Evolutionary conservation across 2,329 filamentous ascomycete genomes (phyloP).

Genomic region (Aureobasidium vineae): DNA sequence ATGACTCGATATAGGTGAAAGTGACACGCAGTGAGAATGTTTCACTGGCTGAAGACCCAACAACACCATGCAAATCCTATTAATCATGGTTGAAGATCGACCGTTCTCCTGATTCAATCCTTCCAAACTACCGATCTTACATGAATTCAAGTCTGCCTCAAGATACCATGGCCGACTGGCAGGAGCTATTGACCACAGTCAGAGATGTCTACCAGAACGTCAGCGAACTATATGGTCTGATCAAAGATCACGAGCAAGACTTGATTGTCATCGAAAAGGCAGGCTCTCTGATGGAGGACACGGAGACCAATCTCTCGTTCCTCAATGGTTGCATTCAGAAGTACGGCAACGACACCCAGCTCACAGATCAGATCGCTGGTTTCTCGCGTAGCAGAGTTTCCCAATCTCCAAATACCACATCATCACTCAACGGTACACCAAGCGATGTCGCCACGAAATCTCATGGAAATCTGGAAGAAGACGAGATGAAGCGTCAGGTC

Average conservation of each 20-base stretch:
- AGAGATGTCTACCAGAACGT: background rate
- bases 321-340: background rate
- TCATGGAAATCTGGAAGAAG: background rate
- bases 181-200: background rate
- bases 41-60: background rate
- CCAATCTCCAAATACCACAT: background rate
- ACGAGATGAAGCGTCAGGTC: background rate
- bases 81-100: background rate
- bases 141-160: background rate
- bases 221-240: background rate
- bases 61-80: background rate
- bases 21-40: background rate
- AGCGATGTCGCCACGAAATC: background rate
- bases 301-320: background rate
- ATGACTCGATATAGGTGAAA: background rate
- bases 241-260: constrained; percentile 4
- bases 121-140: background rate
- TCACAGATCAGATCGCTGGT: background rate
- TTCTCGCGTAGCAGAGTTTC: background rate
- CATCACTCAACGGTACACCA: background rate
- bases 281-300: background rate
- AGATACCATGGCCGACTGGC: background rate
- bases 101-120: background rate
- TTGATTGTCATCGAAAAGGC: background rate
- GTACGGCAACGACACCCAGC: background rate